phyloP scores from a whole-genome alignment of 345 rosid genomes.

The Syzygium grande region DNA sequence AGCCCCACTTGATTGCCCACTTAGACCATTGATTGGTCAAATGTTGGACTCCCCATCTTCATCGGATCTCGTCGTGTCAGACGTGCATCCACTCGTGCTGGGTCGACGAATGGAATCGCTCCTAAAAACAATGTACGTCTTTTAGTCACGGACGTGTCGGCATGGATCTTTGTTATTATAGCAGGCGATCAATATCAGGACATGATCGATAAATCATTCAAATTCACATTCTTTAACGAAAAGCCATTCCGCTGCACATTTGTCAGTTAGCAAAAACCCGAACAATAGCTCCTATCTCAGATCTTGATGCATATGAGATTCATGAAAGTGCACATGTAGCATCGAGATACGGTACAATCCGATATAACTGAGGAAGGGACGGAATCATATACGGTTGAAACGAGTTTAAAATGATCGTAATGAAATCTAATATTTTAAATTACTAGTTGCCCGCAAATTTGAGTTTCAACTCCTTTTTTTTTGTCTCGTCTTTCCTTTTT shows the following conservation, averaged over 20 bases:
- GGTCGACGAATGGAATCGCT: neutral
- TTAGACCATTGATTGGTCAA: neutral
- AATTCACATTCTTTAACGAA: too few species aligned
- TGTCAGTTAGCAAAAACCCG: too few species aligned
- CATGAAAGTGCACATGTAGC: too few species aligned
- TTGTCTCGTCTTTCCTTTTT: neutral
- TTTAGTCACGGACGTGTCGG: neutral
- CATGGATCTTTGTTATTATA: too few species aligned
- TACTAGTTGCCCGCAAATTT: neutral
- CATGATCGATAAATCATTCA: too few species aligned
- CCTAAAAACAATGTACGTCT: accelerated
- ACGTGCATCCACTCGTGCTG: neutral
- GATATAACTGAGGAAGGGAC: neutral
- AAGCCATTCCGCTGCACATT: too few species aligned
- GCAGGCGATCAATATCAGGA: too few species aligned
- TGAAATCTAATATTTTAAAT: neutral
- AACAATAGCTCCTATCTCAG: too few species aligned
- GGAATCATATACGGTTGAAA: neutral
- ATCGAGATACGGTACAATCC: neutral
- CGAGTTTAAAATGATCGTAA: neutral
- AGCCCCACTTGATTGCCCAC: neutral
- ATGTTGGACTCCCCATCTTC: neutral
- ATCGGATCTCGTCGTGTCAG: accelerated
- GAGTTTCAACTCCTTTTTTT: neutral
- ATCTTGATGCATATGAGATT: too few species aligned